These are phyloP conservation scores for Plasmodium fragile DNA, from an alignment of 169 alveolate species.

Conservation along the genomic window DNA sequence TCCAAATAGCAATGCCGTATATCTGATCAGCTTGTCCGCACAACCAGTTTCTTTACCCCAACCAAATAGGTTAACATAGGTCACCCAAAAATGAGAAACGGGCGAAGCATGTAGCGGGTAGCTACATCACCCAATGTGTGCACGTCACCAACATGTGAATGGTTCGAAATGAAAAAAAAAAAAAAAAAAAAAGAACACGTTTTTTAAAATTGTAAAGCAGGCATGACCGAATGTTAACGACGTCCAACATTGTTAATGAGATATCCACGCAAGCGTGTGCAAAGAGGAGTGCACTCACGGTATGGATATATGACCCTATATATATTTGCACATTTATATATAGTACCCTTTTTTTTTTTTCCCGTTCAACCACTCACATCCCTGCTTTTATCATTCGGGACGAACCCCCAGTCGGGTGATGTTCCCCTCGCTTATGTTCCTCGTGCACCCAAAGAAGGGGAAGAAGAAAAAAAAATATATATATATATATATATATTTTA, in stretches of 20 bases:
- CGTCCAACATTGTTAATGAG: neutral
- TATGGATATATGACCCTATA: neutral
- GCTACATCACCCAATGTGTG: neutral
- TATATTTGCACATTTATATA: neutral
- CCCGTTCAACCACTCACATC: neutral
- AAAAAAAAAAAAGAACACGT: neutral
- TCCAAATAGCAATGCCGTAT: neutral
- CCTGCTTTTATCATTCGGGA: constrained; percentile 1
- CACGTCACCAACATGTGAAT: neutral
- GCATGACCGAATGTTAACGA: neutral
- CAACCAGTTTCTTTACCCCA: neutral
- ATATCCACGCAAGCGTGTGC: neutral
- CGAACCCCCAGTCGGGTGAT: neutral
- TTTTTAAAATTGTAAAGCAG: neutral
- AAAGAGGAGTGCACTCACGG: neutral
- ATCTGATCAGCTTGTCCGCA: neutral
- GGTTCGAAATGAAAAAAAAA: neutral
- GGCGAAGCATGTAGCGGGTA: neutral
- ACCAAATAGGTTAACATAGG: neutral
- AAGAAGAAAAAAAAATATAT: neutral
- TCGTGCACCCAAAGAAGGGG: neutral
- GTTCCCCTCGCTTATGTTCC: neutral
- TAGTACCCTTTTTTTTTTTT: neutral
- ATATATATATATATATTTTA: neutral
- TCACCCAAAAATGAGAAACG: neutral